phyloP scores from a whole-genome alignment of 495 filamentous ascomycete genomes.

The Penicillium pulvis region DNA sequence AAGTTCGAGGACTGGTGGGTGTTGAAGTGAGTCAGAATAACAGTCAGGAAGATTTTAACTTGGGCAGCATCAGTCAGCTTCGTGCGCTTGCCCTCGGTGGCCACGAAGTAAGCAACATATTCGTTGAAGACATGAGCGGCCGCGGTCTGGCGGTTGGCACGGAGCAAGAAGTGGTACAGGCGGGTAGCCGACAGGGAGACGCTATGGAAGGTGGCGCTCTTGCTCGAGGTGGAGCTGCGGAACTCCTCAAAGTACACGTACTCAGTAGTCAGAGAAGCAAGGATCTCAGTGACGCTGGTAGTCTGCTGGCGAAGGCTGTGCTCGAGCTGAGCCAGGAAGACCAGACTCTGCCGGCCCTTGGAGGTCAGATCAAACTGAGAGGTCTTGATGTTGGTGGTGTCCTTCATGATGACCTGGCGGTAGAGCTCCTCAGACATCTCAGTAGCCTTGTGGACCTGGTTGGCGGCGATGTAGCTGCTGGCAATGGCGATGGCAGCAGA shows the following conservation, averaged over 20 bases:
- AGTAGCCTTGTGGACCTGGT: conserved; percentile 31
- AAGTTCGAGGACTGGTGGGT: conserved; percentile 36
- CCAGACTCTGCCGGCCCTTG: conserved; percentile 36
- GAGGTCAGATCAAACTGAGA: conserved; percentile 28
- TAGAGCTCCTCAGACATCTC: conserved; percentile 39
- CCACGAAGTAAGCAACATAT: conserved; percentile 32
- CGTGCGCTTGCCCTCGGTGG: conserved; percentile 34
- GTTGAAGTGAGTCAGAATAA: conserved; percentile 35
- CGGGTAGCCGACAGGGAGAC: conserved; percentile 30
- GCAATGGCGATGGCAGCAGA: conserved; percentile 37
- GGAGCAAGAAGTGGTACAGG: conserved; percentile 35
- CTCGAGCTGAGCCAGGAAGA: conserved; percentile 43
- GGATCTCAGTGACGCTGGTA: conserved; percentile 38
- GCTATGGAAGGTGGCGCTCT: conserved; percentile 32
- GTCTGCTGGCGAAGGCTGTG: conserved; percentile 31
- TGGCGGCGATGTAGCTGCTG: conserved; percentile 33
- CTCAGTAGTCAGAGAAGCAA: conserved; percentile 37
- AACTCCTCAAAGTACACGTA: conserved; percentile 44
- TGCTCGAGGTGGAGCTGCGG: conserved; percentile 29
- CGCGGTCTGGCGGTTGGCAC: conserved; percentile 24
- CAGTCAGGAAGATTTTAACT: conserved; percentile 31
- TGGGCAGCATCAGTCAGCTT: conserved; percentile 27
- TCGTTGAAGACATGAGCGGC: conserved; percentile 27
- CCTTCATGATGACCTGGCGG: conserved; percentile 36
- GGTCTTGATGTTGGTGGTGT: conserved; percentile 23